Conservation (phyloP, 2,329 filamentous ascomycete genomes). For the Claviceps sorghi region DNA sequence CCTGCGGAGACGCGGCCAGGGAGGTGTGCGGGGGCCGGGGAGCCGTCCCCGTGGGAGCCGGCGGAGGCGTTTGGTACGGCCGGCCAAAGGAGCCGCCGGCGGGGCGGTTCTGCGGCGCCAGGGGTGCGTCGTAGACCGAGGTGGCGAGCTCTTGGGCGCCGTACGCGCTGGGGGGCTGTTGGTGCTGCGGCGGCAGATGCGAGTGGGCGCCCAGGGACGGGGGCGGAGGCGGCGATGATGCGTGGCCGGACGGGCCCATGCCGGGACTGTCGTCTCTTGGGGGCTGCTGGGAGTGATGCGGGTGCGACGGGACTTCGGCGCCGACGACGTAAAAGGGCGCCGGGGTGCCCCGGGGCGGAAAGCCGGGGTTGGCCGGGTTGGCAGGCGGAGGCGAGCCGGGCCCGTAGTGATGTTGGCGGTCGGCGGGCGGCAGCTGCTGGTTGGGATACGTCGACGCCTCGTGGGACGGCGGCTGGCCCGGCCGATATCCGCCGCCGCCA, state of each 20-base stretch:
- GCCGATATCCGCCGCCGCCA: conserved; percentile 24
- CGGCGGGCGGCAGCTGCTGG: conserved; percentile 35
- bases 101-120: conserved; percentile 35
- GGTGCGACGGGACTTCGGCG: conserved; percentile 36
- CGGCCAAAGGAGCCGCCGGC: conserved; percentile 14
- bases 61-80: conserved; percentile 24
- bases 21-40: background rate
- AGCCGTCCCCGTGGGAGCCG: background rate
- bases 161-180: conserved; percentile 52
- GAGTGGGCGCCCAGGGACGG: conserved; percentile 30
- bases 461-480: conserved; percentile 31
- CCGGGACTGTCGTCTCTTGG: conserved; percentile 37
- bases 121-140: conserved; percentile 61
- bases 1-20: background rate
- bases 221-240: conserved; percentile 33
- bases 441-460: conserved; percentile 47
- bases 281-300: no score
- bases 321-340: conserved; percentile 55
- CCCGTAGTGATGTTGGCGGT: conserved; percentile 33
- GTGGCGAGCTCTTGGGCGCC: conserved; percentile 66
- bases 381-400: conserved; percentile 32
- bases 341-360: conserved; percentile 19
- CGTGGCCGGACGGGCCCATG: conserved; percentile 26
- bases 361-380: conserved; percentile 26
- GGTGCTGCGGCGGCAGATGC: conserved; percentile 16